A percentile compares a stretch with the other conserved stretches of the same genome.
Conservation (phyloP, 805 yeast genomes). For the Saturnispora besseyi region DNA sequence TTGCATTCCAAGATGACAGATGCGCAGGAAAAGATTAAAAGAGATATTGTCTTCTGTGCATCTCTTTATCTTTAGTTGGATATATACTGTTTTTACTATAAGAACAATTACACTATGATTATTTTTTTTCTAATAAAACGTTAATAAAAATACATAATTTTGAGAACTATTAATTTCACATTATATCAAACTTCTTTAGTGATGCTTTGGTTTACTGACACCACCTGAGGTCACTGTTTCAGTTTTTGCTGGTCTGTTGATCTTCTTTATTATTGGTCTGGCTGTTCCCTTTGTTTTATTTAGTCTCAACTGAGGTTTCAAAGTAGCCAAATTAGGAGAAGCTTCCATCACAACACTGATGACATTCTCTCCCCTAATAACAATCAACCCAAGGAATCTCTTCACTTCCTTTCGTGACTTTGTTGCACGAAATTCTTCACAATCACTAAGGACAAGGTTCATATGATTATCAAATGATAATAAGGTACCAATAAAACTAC, state of each 20-base stretch:
- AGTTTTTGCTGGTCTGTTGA: constrained; percentile 14
- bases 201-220: constrained; percentile 9
- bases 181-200: neutral
- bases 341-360: constrained; percentile 64
- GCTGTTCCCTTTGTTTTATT: constrained; percentile 27
- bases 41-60: constrained; percentile 97
- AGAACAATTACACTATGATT: neutral
- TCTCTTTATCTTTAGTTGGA: constrained; percentile 66
- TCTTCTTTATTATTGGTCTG: constrained; percentile 22
- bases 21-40: constrained; percentile 90
- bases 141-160: neutral
- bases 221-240: constrained; percentile 7
- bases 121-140: too few species aligned
- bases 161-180: neutral
- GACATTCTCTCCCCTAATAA: constrained; percentile 82
- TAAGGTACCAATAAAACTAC: constrained; percentile 70
- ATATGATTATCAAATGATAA: constrained; percentile 84
- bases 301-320: constrained; percentile 26
- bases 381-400: constrained; percentile 69
- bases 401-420: constrained; percentile 61
- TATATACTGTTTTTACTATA: neutral
- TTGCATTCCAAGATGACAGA: constrained; percentile 81
- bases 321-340: constrained; percentile 34
- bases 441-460: constrained; percentile 76
- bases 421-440: constrained; percentile 75